A percentile compares a stretch with the other conserved stretches of the same genome.
Conservation (phyloP, 441 rosid species). For the Adansonia madagascariensis region DNA sequence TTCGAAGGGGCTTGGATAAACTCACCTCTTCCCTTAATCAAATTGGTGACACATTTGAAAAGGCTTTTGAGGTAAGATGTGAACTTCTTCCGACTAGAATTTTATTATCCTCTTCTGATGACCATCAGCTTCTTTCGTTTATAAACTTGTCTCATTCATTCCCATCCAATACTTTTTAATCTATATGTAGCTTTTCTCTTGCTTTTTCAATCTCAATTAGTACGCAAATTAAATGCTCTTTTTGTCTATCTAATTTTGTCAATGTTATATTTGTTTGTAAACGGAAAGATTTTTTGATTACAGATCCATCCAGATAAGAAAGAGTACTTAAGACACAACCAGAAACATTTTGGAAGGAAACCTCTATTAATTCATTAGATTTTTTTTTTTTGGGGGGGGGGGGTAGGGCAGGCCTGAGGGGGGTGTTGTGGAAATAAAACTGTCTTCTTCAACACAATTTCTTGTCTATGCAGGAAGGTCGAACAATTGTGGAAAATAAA, state of each 20-base stretch:
- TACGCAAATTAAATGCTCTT: not conserved
- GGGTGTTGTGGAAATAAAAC: not conserved
- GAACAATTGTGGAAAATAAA: conserved; percentile 69
- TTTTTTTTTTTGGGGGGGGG: no score
- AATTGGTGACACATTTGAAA: conserved; percentile 82
- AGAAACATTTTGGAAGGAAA: not conserved
- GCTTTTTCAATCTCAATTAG: not conserved
- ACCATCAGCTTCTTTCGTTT: not conserved
- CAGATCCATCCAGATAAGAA: not conserved
- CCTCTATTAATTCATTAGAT: not conserved
- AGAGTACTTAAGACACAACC: not conserved
- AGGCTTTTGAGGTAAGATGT: conserved; percentile 71
- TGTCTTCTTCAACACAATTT: conserved; percentile 15
- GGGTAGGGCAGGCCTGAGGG: no score
- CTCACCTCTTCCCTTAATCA: conserved; percentile 77
- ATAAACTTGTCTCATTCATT: not conserved
- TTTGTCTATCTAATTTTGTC: not conserved
- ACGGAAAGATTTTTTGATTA: not conserved
- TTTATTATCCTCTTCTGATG: not conserved
- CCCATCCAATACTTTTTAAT: not conserved
- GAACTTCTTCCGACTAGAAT: conserved; percentile 3
- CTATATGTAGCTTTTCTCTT: not conserved
- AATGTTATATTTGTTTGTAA: no score
- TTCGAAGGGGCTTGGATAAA: conserved; percentile 70
- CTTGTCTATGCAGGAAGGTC: conserved; percentile 65